phyloP scores from a whole-genome alignment of 495 filamentous ascomycete genomes.

The Halenospora varia region DNA sequence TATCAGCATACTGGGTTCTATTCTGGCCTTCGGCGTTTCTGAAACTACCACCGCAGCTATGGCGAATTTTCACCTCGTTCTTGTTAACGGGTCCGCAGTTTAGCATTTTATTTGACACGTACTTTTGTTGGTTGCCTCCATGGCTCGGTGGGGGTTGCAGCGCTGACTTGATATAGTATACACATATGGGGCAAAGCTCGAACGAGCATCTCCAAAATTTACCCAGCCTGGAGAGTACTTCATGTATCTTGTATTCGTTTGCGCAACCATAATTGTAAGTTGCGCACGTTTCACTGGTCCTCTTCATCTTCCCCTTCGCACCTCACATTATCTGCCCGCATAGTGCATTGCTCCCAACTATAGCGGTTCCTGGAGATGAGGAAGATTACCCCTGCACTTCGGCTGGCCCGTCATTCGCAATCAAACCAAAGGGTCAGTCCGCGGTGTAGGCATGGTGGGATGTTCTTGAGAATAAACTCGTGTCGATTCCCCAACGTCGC shows the following conservation, averaged over 20 bases:
- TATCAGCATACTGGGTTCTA: slow-evolving; percentile 49
- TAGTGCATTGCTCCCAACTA: slow-evolving; percentile 69
- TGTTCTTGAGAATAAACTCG: slow-evolving; percentile 76
- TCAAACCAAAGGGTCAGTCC: slow-evolving; percentile 62
- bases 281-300: slow-evolving; percentile 4
- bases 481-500: slow-evolving; percentile 56
- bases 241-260: slow-evolving; percentile 61
- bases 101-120: slow-evolving; percentile 74
- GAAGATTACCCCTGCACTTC: slow-evolving; percentile 87
- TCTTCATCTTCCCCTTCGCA: slow-evolving; percentile 29
- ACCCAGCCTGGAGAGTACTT: slow-evolving; percentile 64
- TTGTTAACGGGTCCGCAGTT: slow-evolving; percentile 61
- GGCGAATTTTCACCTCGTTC: slow-evolving; percentile 68
- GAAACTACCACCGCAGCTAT: slow-evolving; percentile 63
- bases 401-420: slow-evolving; percentile 75
- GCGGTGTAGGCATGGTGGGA: slow-evolving; percentile 90
- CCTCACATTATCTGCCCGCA: slow-evolving; percentile 97
- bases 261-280: slow-evolving; percentile 59
- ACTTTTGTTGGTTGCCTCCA: slow-evolving; percentile 55
- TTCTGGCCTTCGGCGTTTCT: slow-evolving; percentile 56
- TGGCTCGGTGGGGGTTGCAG: neutral
- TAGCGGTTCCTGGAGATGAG: slow-evolving; percentile 97
- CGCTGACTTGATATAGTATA: slow-evolving; percentile 45
- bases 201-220: slow-evolving; percentile 57
- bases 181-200: slow-evolving; percentile 59